Evolutionary conservation across 2,329 filamentous ascomycete genomes (phyloP).

Genomic region (Clarireedia monteithiana): DNA sequence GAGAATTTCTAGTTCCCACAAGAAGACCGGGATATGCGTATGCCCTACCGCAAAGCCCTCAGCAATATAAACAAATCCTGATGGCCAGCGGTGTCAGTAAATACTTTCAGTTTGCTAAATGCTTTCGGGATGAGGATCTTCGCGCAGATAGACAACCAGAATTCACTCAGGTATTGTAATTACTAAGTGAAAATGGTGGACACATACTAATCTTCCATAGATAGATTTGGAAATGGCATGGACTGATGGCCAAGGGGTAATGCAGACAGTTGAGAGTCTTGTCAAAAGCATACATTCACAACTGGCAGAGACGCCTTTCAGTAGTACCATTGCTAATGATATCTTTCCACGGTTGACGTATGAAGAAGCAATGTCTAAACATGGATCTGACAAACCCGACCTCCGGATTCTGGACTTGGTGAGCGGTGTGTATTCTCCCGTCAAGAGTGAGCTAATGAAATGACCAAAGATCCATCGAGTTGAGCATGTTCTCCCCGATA

Average conservation of each 20-base stretch:
- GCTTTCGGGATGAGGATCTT: conserved; percentile 91
- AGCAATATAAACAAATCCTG: conserved; percentile 97
- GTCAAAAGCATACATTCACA: conserved; percentile 21
- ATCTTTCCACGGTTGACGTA: conserved; percentile 49
- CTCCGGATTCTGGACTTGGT: conserved; percentile 64
- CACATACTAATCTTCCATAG: conserved; percentile 34
- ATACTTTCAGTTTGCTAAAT: conserved; percentile 91
- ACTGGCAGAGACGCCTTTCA: conserved; percentile 8
- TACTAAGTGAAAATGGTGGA: not conserved
- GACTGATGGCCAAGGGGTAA: conserved; percentile 63
- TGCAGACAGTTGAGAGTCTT: conserved; percentile 34
- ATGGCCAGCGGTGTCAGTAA: conserved; percentile 80
- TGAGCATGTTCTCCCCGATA: conserved; percentile 51
- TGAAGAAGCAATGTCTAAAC: conserved; percentile 66
- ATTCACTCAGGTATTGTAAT: conserved; percentile 68
- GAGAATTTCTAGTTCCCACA: conserved; percentile 91
- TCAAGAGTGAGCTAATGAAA: conserved; percentile 10
- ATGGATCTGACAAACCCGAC: conserved; percentile 91
- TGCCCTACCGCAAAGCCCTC: conserved; percentile 89
- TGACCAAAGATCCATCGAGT: conserved; percentile 54
- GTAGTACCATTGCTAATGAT: not conserved
- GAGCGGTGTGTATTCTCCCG: conserved; percentile 16
- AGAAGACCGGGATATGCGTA: conserved; percentile 70
- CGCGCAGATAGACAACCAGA: conserved; percentile 91
- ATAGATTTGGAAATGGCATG: conserved; percentile 94